phyloP scores from a whole-genome alignment of 768 basidiomycete genomes.

The Mycena olivaceomarginata region DNA sequence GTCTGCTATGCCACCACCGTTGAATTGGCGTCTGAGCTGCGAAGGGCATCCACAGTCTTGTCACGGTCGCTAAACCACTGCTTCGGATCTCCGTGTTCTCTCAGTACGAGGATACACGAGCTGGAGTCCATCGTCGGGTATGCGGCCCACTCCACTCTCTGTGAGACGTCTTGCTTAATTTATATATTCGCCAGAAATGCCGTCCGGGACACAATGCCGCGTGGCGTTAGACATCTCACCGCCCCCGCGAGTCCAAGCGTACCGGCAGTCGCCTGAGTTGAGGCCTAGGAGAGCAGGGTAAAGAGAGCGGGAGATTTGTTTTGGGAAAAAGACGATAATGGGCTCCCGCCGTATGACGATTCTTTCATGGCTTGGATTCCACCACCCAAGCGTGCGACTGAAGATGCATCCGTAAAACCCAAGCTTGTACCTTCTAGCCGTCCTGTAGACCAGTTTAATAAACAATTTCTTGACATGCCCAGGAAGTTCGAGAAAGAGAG shows the following conservation, averaged over 20 bases:
- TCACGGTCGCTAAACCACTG: conserved; percentile 66
- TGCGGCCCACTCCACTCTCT: not conserved
- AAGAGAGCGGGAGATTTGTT: conserved; percentile 45
- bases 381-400: conserved; percentile 47
- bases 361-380: conserved; percentile 79
- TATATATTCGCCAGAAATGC: conserved; percentile 10
- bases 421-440: no score
- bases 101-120: conserved; percentile 42
- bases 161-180: conserved; percentile 33
- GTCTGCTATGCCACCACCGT: conserved; percentile 75
- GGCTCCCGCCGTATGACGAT: conserved; percentile 68
- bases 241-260: not conserved
- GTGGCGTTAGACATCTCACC: not conserved
- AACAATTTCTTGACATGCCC: not conserved
- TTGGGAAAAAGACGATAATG: conserved; percentile 41
- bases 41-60: conserved; percentile 75
- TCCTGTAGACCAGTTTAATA: no score
- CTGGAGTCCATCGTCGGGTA: conserved; percentile 28
- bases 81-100: conserved; percentile 57
- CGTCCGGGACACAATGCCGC: not conserved
- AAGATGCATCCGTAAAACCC: not conserved
- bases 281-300: conserved; percentile 43
- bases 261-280: conserved; percentile 32
- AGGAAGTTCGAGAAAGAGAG: conserved; percentile 23
- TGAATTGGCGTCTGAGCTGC: conserved; percentile 79